A percentile compares a stretch with the other conserved stretches of the same genome.
Conservation (phyloP, 768 basidiomycete species). For the Kwoniella mangroviensis region DNA sequence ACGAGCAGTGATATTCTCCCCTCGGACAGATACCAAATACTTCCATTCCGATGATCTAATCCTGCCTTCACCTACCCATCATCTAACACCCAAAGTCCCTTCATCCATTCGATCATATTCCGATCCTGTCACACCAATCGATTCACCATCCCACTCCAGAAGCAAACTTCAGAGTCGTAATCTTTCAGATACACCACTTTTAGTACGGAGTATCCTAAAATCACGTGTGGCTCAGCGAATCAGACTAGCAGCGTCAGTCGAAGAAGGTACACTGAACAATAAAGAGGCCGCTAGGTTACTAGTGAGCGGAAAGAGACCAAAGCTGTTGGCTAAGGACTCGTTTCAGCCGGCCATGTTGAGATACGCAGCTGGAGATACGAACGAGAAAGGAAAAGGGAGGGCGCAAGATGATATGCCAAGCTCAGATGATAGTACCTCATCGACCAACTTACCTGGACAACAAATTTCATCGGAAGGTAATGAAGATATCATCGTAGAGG, state of each 20-base stretch:
- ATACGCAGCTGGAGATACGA: conserved; percentile 20
- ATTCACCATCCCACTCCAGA: conserved; percentile 22
- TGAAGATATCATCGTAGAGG: conserved; percentile 17
- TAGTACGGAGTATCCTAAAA: conserved; percentile 41
- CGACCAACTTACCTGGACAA: conserved; percentile 16
- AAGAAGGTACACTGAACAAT: conserved; percentile 53
- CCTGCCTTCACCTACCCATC: conserved; percentile 25
- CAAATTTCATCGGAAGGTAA: conserved; percentile 3
- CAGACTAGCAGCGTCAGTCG: conserved; percentile 46
- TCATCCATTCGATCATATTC: conserved; percentile 40
- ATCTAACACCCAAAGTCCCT: conserved; percentile 22
- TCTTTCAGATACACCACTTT: conserved; percentile 21
- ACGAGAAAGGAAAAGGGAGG: conserved; percentile 25
- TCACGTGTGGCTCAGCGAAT: conserved; percentile 33
- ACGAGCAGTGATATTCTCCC: conserved; percentile 42
- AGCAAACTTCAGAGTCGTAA: conserved; percentile 15
- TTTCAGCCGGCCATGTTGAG: conserved; percentile 42
- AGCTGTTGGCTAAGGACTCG: conserved; percentile 43
- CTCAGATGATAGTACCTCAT: conserved; percentile 39
- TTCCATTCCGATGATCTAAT: conserved; percentile 44
- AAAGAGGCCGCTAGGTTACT: conserved; percentile 49
- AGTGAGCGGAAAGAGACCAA: conserved; percentile 45
- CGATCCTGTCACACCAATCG: conserved; percentile 23
- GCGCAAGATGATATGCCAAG: conserved; percentile 33
- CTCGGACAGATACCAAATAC: conserved; percentile 33